These are phyloP conservation scores for Capsicum rhomboideum DNA, from an alignment of 257 asterid species.

Conservation along the genomic window DNA sequence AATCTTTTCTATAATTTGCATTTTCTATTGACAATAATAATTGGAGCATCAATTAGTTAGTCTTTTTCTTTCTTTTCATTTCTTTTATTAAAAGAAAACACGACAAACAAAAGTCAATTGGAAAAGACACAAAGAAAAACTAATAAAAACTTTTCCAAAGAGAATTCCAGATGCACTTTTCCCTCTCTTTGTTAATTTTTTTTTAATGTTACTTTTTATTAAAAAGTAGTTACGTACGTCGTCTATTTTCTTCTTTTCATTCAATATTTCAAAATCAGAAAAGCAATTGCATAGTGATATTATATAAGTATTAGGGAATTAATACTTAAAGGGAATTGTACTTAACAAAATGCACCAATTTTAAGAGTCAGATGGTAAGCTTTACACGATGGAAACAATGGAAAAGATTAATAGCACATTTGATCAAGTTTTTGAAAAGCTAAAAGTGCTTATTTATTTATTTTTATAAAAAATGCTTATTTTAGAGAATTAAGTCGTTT, in stretches of 20 bases:
- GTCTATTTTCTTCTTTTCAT: neutral
- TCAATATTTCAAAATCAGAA: neutral
- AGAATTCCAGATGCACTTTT: neutral
- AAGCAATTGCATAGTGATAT: neutral
- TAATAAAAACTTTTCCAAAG: neutral
- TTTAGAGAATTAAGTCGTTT: neutral
- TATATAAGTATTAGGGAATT: neutral
- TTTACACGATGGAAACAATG: neutral
- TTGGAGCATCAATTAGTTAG: neutral
- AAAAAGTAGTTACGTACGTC: neutral
- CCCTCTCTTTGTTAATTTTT: neutral
- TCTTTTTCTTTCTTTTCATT: neutral
- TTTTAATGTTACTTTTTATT: neutral
- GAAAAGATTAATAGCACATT: neutral
- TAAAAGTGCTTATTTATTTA: neutral
- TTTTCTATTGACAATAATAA: neutral
- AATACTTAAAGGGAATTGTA: neutral
- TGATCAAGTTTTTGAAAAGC: too few species aligned
- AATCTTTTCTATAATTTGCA: neutral
- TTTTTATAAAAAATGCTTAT: neutral
- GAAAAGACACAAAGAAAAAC: neutral
- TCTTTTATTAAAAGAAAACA: neutral
- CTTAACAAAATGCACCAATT: neutral
- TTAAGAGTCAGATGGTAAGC: neutral
- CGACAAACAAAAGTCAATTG: neutral